Base-by-base conservation (phyloP, 805 yeast species). In the Ogataea allantospora region DNA sequence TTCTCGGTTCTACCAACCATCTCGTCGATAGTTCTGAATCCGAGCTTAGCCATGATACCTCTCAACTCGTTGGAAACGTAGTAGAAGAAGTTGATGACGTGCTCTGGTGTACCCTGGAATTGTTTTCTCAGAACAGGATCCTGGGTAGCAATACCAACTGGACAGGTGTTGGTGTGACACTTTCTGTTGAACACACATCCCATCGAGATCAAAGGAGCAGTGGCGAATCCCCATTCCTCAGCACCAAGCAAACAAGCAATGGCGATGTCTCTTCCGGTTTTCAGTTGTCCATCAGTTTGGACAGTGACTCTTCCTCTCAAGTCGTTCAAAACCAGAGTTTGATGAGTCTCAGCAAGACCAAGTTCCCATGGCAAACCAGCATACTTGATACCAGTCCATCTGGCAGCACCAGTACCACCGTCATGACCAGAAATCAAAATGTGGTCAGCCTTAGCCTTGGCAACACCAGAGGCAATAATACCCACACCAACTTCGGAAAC, bases 381-480 rank as follows among this genome's bases (percentile, higher is more conserved):
- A 61, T 89, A 82, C 63, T 89, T 89, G 62, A 91, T 88, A 62
- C 96, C 93, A 14, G 97, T 89, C 88, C 95, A 87, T 64, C 95
- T 79, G 43, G 96, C 91, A 43, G 99, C 99, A 80, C 99, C 99
- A 42, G 99, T 91, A 71, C 99, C 99, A 77, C 99, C 99, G 66
- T 91, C 98, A 59, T 95, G 97, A 57, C 98, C 98, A 44, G 96
- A 86, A 48, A 91, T 86, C 60, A 91, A 75, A 56, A 91, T 84
- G 60, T 91, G 96, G 61, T 93, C 98, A 10, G 98, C 96, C 60
- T 93, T 95, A 13, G 99, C 99, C 69, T 91, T 91, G 44, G 98
- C 98, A 19, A 91, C 99, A 76, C 99, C 99, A 29, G 97, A 88
- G 18, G 98, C 98, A 60, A 93, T 91, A 58, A 93, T 88, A 71